These are phyloP conservation scores for Golubevia pallescens DNA, from an alignment of 1,284 basidiomycete species.

Conservation along the genomic window DNA sequence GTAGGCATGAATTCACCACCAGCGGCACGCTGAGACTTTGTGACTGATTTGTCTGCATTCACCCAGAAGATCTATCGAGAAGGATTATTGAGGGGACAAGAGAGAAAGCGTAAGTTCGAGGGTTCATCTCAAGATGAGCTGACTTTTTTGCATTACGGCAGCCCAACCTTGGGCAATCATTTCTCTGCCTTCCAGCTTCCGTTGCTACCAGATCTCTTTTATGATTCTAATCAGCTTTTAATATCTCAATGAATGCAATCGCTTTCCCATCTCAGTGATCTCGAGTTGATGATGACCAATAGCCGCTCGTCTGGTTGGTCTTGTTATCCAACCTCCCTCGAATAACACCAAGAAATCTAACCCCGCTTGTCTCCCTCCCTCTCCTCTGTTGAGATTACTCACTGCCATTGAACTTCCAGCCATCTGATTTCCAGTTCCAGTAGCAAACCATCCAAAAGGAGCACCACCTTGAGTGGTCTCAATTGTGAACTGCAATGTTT, in stretches of 20 bases:
- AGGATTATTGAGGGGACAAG: neutral
- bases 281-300: too few relatives aligned
- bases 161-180: too few relatives aligned
- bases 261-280: too few relatives aligned
- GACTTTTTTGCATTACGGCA: neutral
- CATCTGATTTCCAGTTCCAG: slow-evolving; percentile 32
- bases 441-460: slow-evolving; percentile 27
- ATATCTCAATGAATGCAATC: too few relatives aligned
- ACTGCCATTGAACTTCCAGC: slow-evolving; percentile 43
- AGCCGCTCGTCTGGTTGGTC: too few relatives aligned
- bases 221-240: too few relatives aligned
- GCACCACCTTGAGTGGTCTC: neutral
- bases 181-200: too few relatives aligned
- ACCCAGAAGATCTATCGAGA: slow-evolving; percentile 41
- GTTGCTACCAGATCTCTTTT: too few relatives aligned
- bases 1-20: slow-evolving; percentile 8
- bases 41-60: slow-evolving; percentile 16
- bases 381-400: slow-evolving; percentile 11
- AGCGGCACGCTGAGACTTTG: slow-evolving; percentile 31
- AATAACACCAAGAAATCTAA: too few relatives aligned
- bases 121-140: neutral
- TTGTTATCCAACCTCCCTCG: too few relatives aligned
- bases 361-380: too few relatives aligned
- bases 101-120: neutral
- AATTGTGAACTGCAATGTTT: neutral